Evolutionary conservation across 2,329 filamentous ascomycete genomes (phyloP), one percentile per base, ranked within the genome.

Genomic region (Juglanconis juglandina): DNA sequence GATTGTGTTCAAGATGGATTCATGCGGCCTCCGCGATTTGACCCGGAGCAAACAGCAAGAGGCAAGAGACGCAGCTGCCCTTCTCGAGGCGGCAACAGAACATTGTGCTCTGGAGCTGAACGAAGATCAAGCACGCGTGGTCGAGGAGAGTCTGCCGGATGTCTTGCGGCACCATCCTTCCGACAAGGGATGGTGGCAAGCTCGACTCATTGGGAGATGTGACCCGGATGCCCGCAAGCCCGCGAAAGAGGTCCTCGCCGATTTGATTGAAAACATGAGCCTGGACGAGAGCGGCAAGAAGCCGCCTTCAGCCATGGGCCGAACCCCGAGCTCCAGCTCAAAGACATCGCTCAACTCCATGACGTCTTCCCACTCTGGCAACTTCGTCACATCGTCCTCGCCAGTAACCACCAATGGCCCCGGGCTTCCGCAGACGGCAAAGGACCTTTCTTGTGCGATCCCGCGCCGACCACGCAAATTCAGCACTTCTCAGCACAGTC

Each of bases 1-100:
- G 33, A 55, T 63, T 46, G 61, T 63, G 11, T 61, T 63, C 54
- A 63, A 63, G 51, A 63, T 63, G 61, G 61, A 63, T 32, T 58
- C 61, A 0, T 63, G 61, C n/a, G 61, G 58, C 34, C 54, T 63
- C 1, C 58, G 58, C 37, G 61, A 63, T 58, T 61, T 53, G 33
- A 1, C 58, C 32, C 61, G 53, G 49, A 56, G 58, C 58, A 63
- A 63, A 46, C 61, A 63, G 53, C 48, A 49, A 41, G 61, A 61
- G 35, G 61, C 60, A 30, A 48, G 54, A 4, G 58, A 63, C 30
- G 61, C 61, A 3, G 61, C 61, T 4, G 54, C 49, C 3, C 61
- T 63, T 1, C 61, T 63, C 34, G 58, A 63, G 47, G 33, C 54
- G 46, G 61, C 61, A 8, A 61, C 61, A 3, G 51, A 63, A 54